phyloP scores from a whole-genome alignment of 768 basidiomycete species.

The Phylloporus sp. region DNA sequence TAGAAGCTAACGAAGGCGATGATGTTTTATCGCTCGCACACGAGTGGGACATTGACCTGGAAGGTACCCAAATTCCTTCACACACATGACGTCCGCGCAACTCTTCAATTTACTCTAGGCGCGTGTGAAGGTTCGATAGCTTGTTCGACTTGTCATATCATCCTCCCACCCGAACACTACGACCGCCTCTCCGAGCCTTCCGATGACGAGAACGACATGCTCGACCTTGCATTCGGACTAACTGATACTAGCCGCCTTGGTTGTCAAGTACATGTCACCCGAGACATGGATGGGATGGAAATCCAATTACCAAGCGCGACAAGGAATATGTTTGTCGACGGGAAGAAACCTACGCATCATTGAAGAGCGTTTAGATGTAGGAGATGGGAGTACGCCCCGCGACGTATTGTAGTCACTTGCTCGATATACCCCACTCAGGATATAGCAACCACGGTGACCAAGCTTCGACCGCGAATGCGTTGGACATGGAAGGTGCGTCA shows the following conservation, averaged over 20 bases:
- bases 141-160: constrained; percentile 96
- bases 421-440: constrained; percentile 14
- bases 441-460: background rate
- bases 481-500: background rate
- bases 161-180: constrained; percentile 62
- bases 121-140: constrained; percentile 97
- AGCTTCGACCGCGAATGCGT: background rate
- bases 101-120: constrained; percentile 43
- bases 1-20: constrained; percentile 93
- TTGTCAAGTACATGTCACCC: constrained; percentile 75
- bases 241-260: constrained; percentile 88
- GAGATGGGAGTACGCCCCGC: background rate
- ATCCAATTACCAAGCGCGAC: constrained; percentile 89
- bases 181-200: constrained; percentile 88
- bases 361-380: constrained; percentile 12
- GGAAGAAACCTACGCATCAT: constrained; percentile 52
- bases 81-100: background rate
- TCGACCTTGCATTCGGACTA: constrained; percentile 96
- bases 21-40: constrained; percentile 88
- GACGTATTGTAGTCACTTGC: constrained; percentile 9
- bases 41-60: constrained; percentile 93
- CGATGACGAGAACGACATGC: constrained; percentile 98
- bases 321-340: constrained; percentile 96
- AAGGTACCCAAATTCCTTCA: constrained; percentile 53
- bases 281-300: constrained; percentile 78